Percentiles rank a stretch among this genome's conserved stretches.
Conservation (phyloP, 2,329 filamentous ascomycete species). For the Nemania sp. region DNA sequence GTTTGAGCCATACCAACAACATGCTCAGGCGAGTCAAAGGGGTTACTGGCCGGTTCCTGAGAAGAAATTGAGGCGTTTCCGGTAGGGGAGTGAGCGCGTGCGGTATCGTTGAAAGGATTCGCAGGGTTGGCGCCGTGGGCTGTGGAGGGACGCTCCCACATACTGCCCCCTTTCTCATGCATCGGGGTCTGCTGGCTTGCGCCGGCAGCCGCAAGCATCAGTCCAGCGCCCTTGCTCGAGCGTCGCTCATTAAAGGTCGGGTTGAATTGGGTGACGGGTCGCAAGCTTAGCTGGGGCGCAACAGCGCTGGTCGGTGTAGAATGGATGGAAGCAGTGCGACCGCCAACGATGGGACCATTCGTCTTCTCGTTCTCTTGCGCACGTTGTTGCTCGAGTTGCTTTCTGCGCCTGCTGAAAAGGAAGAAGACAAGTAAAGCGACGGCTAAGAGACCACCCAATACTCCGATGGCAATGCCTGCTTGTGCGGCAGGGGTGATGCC, state of each 20-base stretch:
- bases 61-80: constrained; percentile 40
- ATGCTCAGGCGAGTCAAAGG: constrained; percentile 42
- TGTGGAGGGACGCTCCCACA: constrained; percentile 55
- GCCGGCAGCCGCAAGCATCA: constrained; percentile 41
- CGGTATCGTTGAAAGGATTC: constrained; percentile 72
- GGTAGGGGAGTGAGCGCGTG: constrained; percentile 52
- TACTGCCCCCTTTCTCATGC: constrained; percentile 43
- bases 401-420: constrained; percentile 71
- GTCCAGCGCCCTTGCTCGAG: constrained; percentile 53
- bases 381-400: constrained; percentile 60
- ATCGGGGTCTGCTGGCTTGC: constrained; percentile 32
- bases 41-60: constrained; percentile 42
- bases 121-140: constrained; percentile 55
- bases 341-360: constrained; percentile 46
- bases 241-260: constrained; percentile 65
- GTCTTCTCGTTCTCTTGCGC: constrained; percentile 68
- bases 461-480: constrained; percentile 84
- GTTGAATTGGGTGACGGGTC: constrained; percentile 82
- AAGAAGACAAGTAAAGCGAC: constrained; percentile 73
- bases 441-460: constrained; percentile 70
- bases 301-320: constrained; percentile 54
- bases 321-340: constrained; percentile 41
- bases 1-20: constrained; percentile 47
- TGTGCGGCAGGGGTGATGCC: constrained; percentile 53
- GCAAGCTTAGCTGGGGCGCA: constrained; percentile 82